These are phyloP conservation scores for Priceomyces haplophilus DNA, from an alignment of 805 yeast genomes.

Conservation along the genomic window DNA sequence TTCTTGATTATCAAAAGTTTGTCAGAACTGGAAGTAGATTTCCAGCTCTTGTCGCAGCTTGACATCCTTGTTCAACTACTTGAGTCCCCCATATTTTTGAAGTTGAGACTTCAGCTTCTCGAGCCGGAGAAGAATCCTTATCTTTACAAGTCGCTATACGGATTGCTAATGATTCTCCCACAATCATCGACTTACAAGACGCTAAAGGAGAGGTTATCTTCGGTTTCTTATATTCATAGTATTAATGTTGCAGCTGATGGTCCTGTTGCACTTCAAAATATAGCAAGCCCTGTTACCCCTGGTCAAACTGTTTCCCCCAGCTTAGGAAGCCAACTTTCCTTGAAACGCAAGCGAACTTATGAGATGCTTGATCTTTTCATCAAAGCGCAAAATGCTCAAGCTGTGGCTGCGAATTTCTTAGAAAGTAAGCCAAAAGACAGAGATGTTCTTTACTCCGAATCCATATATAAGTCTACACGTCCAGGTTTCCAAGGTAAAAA, in stretches of 20 bases:
- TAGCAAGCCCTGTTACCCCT: slow-evolving; percentile 17
- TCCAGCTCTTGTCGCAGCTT: slow-evolving; percentile 76
- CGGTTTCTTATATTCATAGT: slow-evolving; percentile 45
- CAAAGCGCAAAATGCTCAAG: slow-evolving; percentile 35
- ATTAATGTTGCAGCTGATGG: slow-evolving; percentile 10
- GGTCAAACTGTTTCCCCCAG: slow-evolving; percentile 9
- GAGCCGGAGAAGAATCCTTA: slow-evolving; percentile 82
- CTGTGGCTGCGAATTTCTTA: slow-evolving; percentile 2
- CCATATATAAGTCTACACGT: background rate
- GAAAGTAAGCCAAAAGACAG: background rate
- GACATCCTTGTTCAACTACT: slow-evolving; percentile 86
- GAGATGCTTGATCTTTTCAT: slow-evolving; percentile 42
- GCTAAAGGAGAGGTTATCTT: slow-evolving; percentile 68
- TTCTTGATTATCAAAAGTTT: slow-evolving; percentile 76
- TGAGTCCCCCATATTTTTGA: slow-evolving; percentile 90
- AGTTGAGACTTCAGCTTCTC: slow-evolving; percentile 79
- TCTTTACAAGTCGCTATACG: slow-evolving; percentile 83
- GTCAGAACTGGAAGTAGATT: slow-evolving; percentile 77
- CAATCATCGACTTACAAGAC: slow-evolving; percentile 89
- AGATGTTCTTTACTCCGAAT: background rate
- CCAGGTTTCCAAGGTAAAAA: background rate
- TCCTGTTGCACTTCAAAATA: slow-evolving; percentile 17
- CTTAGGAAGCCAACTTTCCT: slow-evolving; percentile 28
- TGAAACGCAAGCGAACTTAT: slow-evolving; percentile 35
- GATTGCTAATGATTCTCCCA: slow-evolving; percentile 88